Percentiles rank a stretch among this genome's conserved stretches.
Conservation (phyloP, 106 monocot genomes). For the Iris macrosiphon region DNA sequence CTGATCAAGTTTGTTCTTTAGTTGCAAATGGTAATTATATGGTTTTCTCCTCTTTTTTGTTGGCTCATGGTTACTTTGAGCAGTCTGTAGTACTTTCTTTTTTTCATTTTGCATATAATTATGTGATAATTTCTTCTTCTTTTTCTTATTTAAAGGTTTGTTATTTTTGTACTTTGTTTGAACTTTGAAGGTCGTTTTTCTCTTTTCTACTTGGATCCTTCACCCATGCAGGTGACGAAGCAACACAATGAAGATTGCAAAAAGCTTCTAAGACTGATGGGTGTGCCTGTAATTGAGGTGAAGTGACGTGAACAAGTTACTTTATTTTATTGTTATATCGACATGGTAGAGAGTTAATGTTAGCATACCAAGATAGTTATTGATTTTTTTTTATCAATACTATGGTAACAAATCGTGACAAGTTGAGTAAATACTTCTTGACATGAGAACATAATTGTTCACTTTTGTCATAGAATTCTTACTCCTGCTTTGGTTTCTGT, state of each 20-base stretch:
- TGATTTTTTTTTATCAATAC: too few relatives aligned
- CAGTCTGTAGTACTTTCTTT: neutral
- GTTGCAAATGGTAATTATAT: neutral
- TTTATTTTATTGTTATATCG: neutral
- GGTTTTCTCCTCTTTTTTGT: neutral
- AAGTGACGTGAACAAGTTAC: neutral
- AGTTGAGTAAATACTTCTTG: neutral
- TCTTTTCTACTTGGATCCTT: conserved; percentile 9
- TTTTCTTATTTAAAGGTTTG: too few relatives aligned
- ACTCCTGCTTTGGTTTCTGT: conserved; percentile 20
- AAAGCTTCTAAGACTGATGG: conserved; percentile 81
- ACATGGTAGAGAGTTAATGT: too few relatives aligned
- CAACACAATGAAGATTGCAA: conserved; percentile 96
- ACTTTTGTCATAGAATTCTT: too few relatives aligned
- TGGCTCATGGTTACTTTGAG: neutral
- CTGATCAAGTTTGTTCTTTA: too few relatives aligned
- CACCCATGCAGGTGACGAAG: conserved; percentile 51
- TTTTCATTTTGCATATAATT: conserved; percentile 1
- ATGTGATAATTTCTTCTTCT: too few relatives aligned
- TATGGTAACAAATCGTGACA: neutral
- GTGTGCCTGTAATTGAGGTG: conserved; percentile 80
- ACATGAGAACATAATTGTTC: too few relatives aligned
- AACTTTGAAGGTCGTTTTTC: neutral
- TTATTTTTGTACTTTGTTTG: neutral
- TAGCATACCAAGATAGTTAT: too few relatives aligned